Conservation (phyloP, 2,329 filamentous ascomycete species). For the Acarospora socialis region DNA sequence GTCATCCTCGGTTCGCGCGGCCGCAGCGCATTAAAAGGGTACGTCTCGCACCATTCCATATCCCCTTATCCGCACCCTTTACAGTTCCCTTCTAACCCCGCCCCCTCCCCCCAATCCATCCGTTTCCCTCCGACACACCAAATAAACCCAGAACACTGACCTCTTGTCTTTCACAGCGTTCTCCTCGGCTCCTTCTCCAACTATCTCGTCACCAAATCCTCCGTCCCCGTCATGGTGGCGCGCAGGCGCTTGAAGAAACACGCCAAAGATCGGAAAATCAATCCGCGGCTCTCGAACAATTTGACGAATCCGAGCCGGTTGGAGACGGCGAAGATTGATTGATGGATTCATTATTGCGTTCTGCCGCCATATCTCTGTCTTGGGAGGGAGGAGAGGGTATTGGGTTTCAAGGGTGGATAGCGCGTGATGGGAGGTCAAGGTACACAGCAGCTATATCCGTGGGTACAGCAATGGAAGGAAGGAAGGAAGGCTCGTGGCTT, state of each 20-base stretch:
- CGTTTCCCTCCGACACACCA: not conserved
- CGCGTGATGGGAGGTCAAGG: too few relatives aligned
- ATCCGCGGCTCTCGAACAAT: constrained; percentile 67
- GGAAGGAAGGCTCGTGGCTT: too few relatives aligned
- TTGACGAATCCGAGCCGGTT: constrained; percentile 57
- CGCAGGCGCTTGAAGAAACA: constrained; percentile 66
- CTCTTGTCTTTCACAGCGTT: constrained; percentile 42
- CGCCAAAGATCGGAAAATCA: constrained; percentile 60
- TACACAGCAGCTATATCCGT: too few relatives aligned
- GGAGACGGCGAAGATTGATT: constrained; percentile 64
- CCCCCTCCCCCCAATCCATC: constrained; percentile 1
- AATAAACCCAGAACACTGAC: constrained; percentile 2
- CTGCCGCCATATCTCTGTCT: too few relatives aligned
- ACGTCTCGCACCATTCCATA: constrained; percentile 30
- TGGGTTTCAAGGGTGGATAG: too few relatives aligned
- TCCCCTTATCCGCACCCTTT: not conserved
- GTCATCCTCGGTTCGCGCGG: constrained; percentile 88
- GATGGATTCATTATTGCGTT: too few relatives aligned
- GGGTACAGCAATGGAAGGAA: too few relatives aligned
- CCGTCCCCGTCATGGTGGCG: constrained; percentile 94
- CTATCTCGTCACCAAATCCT: constrained; percentile 92
- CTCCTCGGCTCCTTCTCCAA: constrained; percentile 94
- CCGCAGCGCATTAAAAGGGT: constrained; percentile 86
- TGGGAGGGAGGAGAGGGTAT: too few relatives aligned
- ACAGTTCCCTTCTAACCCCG: constrained; percentile 1